phyloP scores from a whole-genome alignment of 2,329 filamentous ascomycete species.

The Xylariaceae sp. region DNA sequence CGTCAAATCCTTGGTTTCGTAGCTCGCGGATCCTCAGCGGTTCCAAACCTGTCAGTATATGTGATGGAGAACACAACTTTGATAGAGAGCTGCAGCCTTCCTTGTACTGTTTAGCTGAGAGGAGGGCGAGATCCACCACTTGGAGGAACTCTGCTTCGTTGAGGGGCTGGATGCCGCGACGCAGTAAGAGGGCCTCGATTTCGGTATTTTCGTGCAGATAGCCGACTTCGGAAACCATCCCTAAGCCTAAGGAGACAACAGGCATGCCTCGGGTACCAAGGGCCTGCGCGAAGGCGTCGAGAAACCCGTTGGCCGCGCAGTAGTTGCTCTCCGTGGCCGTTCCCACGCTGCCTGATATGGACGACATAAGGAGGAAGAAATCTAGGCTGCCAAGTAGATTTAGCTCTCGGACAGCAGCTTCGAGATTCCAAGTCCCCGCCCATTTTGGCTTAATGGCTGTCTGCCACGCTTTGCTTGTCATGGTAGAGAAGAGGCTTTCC shows the following conservation, averaged over 20 bases:
- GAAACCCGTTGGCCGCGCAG: slow-evolving; percentile 43
- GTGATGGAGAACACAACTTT: too few relatives aligned
- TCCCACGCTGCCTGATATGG: slow-evolving; percentile 39
- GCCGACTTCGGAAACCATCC: slow-evolving; percentile 45
- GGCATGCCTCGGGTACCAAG: slow-evolving; percentile 34
- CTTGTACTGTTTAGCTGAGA: too few relatives aligned
- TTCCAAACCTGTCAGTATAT: too few relatives aligned
- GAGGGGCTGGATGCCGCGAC: slow-evolving; percentile 29
- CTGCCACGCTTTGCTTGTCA: slow-evolving; percentile 26
- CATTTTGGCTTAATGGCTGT: slow-evolving; percentile 27
- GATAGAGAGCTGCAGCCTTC: too few relatives aligned
- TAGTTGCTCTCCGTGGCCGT: slow-evolving; percentile 45
- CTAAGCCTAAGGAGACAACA: slow-evolving; percentile 32
- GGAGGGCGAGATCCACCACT: slow-evolving; percentile 36
- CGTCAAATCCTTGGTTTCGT: too few relatives aligned
- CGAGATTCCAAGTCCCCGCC: slow-evolving; percentile 23
- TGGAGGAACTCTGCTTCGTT: slow-evolving; percentile 33
- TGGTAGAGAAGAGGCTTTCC: slow-evolving; percentile 31
- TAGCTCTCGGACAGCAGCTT: too few relatives aligned
- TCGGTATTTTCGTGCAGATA: slow-evolving; percentile 40
- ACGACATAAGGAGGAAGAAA: slow-evolving; percentile 42
- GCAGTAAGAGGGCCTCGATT: slow-evolving; percentile 22
- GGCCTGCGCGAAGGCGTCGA: slow-evolving; percentile 42
- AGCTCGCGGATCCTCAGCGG: too few relatives aligned
- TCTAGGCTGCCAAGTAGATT: too few relatives aligned